phyloP scores from a whole-genome alignment of 345 rosid genomes.

The Cardamine occulta region DNA sequence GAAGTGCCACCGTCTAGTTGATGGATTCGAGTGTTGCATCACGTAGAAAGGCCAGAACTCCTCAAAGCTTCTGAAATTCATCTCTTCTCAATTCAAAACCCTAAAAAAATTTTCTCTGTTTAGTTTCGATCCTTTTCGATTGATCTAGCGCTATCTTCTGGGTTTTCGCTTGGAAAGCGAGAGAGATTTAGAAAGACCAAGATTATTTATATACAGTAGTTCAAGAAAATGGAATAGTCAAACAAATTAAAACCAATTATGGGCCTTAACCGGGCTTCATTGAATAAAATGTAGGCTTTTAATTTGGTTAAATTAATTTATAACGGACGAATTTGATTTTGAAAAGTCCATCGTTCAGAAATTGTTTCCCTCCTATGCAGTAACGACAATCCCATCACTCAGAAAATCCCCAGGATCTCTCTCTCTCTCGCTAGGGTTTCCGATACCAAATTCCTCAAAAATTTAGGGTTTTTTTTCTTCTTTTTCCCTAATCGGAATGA shows the following conservation, averaged over 20 bases:
- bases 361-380: constrained; percentile 37
- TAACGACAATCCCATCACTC: constrained; percentile 18
- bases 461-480: neutral
- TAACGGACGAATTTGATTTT: constrained; percentile 22
- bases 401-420: constrained; percentile 25
- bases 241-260: neutral
- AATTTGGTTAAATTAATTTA: neutral
- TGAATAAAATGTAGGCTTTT: neutral
- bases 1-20: constrained; percentile 90
- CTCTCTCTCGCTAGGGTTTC: constrained; percentile 37
- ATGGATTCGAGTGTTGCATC: constrained; percentile 86
- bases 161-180: constrained; percentile 3
- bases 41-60: constrained; percentile 93
- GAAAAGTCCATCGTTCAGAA: neutral
- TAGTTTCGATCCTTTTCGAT: constrained; percentile 1
- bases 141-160: constrained; percentile 17
- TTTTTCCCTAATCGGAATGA: constrained; percentile 47
- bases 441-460: neutral
- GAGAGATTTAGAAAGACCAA: constrained; percentile 16
- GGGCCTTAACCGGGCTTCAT: constrained; percentile 6
- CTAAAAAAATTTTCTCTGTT: neutral
- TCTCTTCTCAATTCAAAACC: constrained; percentile 15
- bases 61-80: constrained; percentile 94
- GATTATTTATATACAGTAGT: constrained; percentile 7
- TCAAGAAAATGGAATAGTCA: neutral